Base-by-base conservation (phyloP, 148 eudicot species). In the Chenopodium berlandieri region DNA sequence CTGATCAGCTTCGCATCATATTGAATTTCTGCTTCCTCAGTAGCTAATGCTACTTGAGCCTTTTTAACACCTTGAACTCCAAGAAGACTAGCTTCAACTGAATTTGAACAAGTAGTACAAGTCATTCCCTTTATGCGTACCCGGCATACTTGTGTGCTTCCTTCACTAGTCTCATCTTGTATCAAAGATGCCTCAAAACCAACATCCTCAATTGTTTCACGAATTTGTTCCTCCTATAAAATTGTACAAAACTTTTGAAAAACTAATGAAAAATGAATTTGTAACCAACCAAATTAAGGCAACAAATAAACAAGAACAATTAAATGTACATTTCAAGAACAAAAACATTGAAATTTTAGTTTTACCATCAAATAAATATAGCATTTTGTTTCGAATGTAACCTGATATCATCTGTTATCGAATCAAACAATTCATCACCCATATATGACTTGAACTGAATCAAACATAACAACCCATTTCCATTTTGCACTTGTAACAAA, bases 1-100 rank as follows among this genome's bases (percentile, higher is more conserved):
- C 81, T 87, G 60, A 92, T 82, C n/a, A 88, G 56, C 73, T 82
- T 91, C 20, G 98, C 92, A 79, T 96, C 89, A 81, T 91, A 94
- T 23, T 82, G 88, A 78, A 96, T 82, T 89, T 92, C 94, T 23
- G 94, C 97, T 82, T 92, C 93, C 83, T 92, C 93, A 32, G 95
- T 92, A 37, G 99, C 93, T 82, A 96, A 82, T 34, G 98, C 93
- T 54, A 96, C 98, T 82, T 84, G 92, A 75, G 95, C 98, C 80
- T 85, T 91, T 66, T 83, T 88, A 34, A 96, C 94, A 48, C 99
- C 99, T 10, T 75, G 86, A 48, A 90, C 71, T 64, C 78, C 90
- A 71, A 71, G 79, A 78, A 96, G 87, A 72, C 79, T 85, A 50
- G 91, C 86, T 84, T 94, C 97, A 4, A 96, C 81, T 2, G 99